Evolutionary conservation across 139 green algal species (phyloP), one percentile per base, ranked within the genome.

Genomic region (Ulvella scutata): DNA sequence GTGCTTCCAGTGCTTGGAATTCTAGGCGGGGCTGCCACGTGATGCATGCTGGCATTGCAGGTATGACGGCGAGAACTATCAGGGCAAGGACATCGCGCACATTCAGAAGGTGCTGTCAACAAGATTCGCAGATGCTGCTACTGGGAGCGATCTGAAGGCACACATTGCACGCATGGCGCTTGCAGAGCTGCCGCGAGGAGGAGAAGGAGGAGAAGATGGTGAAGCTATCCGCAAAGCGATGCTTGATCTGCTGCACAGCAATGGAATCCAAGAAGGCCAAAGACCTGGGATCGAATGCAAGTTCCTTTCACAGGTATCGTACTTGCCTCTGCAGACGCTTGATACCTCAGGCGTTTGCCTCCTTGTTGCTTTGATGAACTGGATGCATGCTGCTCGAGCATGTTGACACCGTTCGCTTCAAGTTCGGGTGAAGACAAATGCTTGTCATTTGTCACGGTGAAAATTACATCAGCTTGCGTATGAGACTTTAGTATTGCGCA

Each of bases 161-260:
- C 28, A 78, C 10, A 79, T 77, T 61, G 85, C 88, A 36, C 85
- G 93, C 43, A 77, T 91, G 72, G 51, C 81, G 4, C 75, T 95
- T 72, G 87, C 79, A 9, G 86, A 81, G 2, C 85, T 98, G 51
- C 87, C 89, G 4, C 82, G 92, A 26, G 92, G 93, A 37, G 93
- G 93, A 34, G 92, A 91, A 26, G 92, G 93, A 37, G 93, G 93
- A 34, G 92, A 91, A 34, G 90, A 95, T 75, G 89, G 89, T 2
- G 92, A 97, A 72, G 88, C 93, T 77, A 96, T 97, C 75, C 83
- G 89, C 33, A 89, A 93, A 82, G 91, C 89, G 74, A 97, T 97
- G 77, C 84, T 98, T 2, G 82, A 98, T 81, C 92, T 98, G 83
- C 93, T 98, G 90, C 82, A 92, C 20, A 79, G 86, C 35, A 80